These are phyloP conservation scores for Lasiodiplodia theobromae DNA, from an alignment of 2,329 filamentous ascomycete species.

Conservation along the genomic window DNA sequence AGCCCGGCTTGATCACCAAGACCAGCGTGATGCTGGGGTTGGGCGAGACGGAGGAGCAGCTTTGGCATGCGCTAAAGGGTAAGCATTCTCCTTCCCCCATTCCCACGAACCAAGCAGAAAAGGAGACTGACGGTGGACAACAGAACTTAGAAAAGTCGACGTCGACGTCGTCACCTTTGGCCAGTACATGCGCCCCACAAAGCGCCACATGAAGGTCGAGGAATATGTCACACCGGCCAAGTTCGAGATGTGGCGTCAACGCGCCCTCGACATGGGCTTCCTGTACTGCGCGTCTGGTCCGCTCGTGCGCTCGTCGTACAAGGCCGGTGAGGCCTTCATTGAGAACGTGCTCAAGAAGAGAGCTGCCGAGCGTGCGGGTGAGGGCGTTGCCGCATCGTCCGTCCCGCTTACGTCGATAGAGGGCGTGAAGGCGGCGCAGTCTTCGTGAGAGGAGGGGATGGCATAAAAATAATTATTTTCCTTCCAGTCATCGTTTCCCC, in stretches of 20 bases:
- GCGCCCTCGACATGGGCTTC: conserved; percentile 94
- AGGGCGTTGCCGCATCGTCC: neutral
- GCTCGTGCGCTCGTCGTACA: conserved; percentile 92
- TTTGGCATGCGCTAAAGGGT: conserved; percentile 79
- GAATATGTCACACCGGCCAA: conserved; percentile 91
- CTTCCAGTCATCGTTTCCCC: neutral
- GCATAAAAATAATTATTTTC: neutral
- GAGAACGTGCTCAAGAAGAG: conserved; percentile 96
- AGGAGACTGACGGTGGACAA: neutral
- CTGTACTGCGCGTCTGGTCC: conserved; percentile 95
- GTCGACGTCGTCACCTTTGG: conserved; percentile 98
- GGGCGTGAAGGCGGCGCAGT: conserved; percentile 6
- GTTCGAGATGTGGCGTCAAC: conserved; percentile 90
- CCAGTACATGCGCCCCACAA: conserved; percentile 99
- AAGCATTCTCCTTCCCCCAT: conserved; percentile 37
- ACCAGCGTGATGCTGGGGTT: conserved; percentile 97
- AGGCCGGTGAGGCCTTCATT: conserved; percentile 97
- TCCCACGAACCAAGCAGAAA: neutral
- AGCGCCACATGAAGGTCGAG: conserved; percentile 95
- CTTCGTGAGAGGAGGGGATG: neutral
- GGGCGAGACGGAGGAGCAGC: conserved; percentile 87
- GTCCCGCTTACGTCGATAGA: neutral
- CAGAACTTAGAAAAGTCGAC: conserved; percentile 77
- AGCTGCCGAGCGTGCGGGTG: conserved; percentile 45
- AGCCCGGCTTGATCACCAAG: conserved; percentile 89